phyloP scores from a whole-genome alignment of 768 basidiomycete genomes.

The Mycena capillaripes region DNA sequence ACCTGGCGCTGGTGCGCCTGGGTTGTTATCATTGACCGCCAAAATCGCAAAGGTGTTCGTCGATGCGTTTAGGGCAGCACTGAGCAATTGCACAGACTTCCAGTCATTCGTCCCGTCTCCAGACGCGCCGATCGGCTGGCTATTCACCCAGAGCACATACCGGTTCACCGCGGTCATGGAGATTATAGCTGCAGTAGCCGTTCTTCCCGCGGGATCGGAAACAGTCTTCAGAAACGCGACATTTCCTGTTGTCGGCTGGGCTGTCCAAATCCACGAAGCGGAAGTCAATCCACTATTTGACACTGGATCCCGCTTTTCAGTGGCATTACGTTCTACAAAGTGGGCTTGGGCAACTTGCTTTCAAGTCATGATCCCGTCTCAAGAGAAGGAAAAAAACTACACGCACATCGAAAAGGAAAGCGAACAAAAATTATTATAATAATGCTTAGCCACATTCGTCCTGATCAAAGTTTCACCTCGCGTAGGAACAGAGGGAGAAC shows the following conservation, averaged over 20 bases:
- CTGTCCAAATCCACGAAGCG: conserved; percentile 30
- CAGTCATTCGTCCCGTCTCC: conserved; percentile 14
- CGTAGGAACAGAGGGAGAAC: not conserved
- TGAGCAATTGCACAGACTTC: conserved; percentile 14
- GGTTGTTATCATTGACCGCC: conserved; percentile 14
- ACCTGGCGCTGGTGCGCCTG: conserved; percentile 10
- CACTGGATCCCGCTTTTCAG: conserved; percentile 10
- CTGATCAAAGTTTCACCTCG: not conserved
- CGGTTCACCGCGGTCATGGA: conserved; percentile 25
- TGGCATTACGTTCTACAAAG: conserved; percentile 2
- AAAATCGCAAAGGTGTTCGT: conserved; percentile 14
- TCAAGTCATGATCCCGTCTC: not conserved
- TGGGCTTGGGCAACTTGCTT: conserved; percentile 15
- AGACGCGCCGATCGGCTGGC: conserved; percentile 23
- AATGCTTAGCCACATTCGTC: conserved; percentile 18
- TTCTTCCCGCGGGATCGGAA: conserved; percentile 7
- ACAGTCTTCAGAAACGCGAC: conserved; percentile 23
- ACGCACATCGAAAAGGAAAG: conserved; percentile 26
- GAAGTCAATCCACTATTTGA: conserved; percentile 11
- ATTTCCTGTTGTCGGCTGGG: conserved; percentile 11
- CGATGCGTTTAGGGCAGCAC: conserved; percentile 5
- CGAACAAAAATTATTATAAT: conserved; percentile 21
- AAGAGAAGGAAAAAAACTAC: not conserved
- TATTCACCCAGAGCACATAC: conserved; percentile 17
- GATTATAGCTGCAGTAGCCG: conserved; percentile 7